A percentile compares a stretch with the other conserved stretches of the same genome.
Evolutionary conservation across 2,329 filamentous ascomycete genomes (phyloP).

Genomic region (Lomentospora prolificans): DNA sequence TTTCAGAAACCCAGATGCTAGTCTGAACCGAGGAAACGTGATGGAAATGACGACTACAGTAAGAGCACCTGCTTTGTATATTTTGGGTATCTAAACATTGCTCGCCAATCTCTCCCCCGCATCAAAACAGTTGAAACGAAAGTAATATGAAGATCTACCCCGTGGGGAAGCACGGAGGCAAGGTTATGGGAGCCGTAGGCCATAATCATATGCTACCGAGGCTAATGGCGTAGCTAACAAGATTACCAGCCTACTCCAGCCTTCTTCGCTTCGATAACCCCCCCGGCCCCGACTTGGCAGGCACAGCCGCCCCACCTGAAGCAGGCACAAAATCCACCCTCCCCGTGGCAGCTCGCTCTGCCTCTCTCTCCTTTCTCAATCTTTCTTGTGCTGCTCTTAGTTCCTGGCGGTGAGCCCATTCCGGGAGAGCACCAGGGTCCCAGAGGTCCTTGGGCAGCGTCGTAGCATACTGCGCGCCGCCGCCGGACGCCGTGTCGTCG

Average conservation of each 20-base stretch:
- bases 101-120: not conserved
- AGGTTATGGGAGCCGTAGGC: no score
- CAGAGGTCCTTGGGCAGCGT: constrained; percentile 47
- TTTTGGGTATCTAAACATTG: not conserved
- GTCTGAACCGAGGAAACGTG: no score
- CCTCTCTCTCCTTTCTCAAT: constrained; percentile 32
- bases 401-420: constrained; percentile 36
- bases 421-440: constrained; percentile 47
- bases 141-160: not conserved
- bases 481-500: constrained; percentile 18
- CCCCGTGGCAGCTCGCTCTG: constrained; percentile 30
- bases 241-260: constrained; percentile 18
- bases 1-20: not conserved
- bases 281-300: constrained; percentile 15
- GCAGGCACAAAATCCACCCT: constrained; percentile 41
- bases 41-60: no score
- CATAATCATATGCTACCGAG: not conserved
- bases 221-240: not conserved
- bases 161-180: no score
- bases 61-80: no score
- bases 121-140: not conserved
- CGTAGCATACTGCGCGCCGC: constrained; percentile 52
- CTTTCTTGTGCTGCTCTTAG: constrained; percentile 39
- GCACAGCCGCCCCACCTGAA: constrained; percentile 7
- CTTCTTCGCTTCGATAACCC: constrained; percentile 21